Base-by-base conservation (phyloP, 1,284 basidiomycete species). In the Phlebopus sp. region DNA sequence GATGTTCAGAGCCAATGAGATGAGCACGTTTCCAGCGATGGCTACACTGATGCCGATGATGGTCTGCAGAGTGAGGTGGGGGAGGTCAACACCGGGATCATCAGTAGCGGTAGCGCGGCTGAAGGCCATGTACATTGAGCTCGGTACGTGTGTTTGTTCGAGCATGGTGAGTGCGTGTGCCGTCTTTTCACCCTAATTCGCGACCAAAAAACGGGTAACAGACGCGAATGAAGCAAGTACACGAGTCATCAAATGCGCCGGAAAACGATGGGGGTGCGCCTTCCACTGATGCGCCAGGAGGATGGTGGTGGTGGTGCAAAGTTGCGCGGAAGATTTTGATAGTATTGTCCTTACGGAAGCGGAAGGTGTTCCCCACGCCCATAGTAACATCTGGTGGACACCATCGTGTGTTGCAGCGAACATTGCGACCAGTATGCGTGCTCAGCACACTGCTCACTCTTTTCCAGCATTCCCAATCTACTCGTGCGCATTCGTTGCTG, bases 1-100 rank as follows among this genome's bases (percentile, higher is more conserved):
- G 35, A 90, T 73, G 63, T 93, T 94, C 60, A 97, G 77, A 2
- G 93, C 94, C 1, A 96, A 76, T 10, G 88, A 90, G 55, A 97
- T 95, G 53, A 97, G 79, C 5, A 95, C 67, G 63, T 97, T 97
- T 39, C 93, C 94, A 1, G 77, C 75, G 44, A 96, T 79, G 4
- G 93, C 88, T 43, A 95, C 83, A 10, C 78, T 76, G 37, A 97
- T 94, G 29, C 94, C 94, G 51, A 92, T 84, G 57, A 84, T 72
- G 2, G 84, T 82, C 39, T 75, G 69, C 14, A 75, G 72, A 19
- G 74, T 78, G 42, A 89, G 62, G 55, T 74, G 70, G n/a, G 85
- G 85, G 17, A 82, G 70, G 58, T 71, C 69, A 44, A 74, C 69
- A 44, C 58, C 55, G 23, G 62, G 62, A 40, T 60, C 55, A 36